phyloP scores from a whole-genome alignment of 73 alveolate species.

The Breviolum minutum region DNA sequence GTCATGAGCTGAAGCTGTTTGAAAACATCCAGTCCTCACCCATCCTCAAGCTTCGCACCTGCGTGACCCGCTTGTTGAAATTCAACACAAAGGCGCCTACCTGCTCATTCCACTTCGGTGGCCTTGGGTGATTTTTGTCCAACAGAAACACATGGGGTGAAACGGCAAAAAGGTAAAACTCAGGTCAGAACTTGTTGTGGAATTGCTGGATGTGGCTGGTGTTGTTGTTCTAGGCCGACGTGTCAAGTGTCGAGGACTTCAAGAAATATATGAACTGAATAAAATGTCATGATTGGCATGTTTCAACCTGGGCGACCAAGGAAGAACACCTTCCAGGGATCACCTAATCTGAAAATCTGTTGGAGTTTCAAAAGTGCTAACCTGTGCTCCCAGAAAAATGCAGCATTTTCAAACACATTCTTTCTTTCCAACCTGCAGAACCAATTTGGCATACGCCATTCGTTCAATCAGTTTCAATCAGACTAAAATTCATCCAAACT shows the following conservation, averaged over 20 bases:
- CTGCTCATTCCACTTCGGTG: conserved; percentile 97
- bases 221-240: conserved; percentile 41
- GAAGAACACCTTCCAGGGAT: no score
- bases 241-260: not conserved
- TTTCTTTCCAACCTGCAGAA: not conserved
- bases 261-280: not conserved
- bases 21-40: not conserved
- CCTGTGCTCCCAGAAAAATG: no score
- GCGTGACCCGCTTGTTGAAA: conserved; percentile 97
- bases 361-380: no score
- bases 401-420: no score
- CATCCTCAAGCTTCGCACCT: not conserved
- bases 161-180: no score
- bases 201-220: conserved; percentile 71
- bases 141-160: not conserved
- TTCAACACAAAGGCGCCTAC: conserved; percentile 97
- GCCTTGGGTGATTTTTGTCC: conserved; percentile 56
- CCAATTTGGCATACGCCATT: no score
- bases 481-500: not conserved
- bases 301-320: not conserved
- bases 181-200: conserved; percentile 37
- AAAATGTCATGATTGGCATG: not conserved
- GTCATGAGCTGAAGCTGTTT: not conserved
- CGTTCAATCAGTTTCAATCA: no score
- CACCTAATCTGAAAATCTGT: not conserved